Conservation (phyloP, 805 yeast genomes). For the Pichia gijzeniarum region DNA sequence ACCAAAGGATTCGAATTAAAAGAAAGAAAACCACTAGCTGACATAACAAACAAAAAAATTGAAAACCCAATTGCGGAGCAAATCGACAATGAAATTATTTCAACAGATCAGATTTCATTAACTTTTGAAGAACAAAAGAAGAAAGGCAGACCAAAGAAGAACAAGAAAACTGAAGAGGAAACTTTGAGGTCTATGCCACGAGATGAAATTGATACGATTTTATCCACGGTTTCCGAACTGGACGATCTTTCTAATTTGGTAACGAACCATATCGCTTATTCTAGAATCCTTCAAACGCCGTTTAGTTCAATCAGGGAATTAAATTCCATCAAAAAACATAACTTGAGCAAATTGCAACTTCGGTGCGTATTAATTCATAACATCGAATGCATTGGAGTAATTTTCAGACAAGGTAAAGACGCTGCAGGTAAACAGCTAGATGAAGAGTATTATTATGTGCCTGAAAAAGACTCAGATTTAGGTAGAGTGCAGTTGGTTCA, state of each 20-base stretch:
- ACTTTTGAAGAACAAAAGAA: constrained; percentile 7
- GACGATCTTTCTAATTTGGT: constrained; percentile 57
- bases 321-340: constrained; percentile 51
- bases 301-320: constrained; percentile 53
- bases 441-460: constrained; percentile 86
- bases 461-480: constrained; percentile 71
- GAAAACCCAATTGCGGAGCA: neutral
- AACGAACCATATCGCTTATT: constrained; percentile 82
- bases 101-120: neutral
- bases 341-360: constrained; percentile 39
- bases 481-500: constrained; percentile 66
- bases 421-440: constrained; percentile 94
- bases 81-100: neutral
- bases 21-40: no score
- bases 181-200: constrained; percentile 15
- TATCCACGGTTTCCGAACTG: constrained; percentile 35
- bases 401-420: constrained; percentile 85
- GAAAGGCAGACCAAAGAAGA: constrained; percentile 11
- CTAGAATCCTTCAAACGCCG: constrained; percentile 83
- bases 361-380: constrained; percentile 38
- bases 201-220: constrained; percentile 25
- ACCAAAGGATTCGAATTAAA: no score
- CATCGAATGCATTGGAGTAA: constrained; percentile 73
- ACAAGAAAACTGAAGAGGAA: constrained; percentile 11
- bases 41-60: no score